A percentile compares a stretch with the other conserved stretches of the same genome.
Conservation (phyloP, 2,329 filamentous ascomycete species). For the Trichoderma brevicompactum region DNA sequence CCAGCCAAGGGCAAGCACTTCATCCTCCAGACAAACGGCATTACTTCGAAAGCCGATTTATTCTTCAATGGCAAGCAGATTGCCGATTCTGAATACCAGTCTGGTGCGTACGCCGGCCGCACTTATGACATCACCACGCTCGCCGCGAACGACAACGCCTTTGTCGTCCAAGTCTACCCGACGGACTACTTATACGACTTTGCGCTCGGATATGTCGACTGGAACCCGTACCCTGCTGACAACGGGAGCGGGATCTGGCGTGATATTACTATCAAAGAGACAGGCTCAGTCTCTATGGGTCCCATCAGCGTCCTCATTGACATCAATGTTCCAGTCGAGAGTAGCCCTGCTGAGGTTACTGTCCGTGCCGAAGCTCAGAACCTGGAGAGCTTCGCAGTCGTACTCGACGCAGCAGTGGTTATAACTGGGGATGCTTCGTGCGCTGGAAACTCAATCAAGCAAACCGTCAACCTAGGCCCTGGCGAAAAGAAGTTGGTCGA, state of each 20-base stretch:
- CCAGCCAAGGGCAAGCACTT: slow-evolving; percentile 48
- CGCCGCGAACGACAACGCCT: slow-evolving; percentile 49
- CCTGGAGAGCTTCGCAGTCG: slow-evolving; percentile 46
- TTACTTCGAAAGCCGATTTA: slow-evolving; percentile 63
- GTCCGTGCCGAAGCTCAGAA: slow-evolving; percentile 48
- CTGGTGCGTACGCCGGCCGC: slow-evolving; percentile 61
- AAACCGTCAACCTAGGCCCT: slow-evolving; percentile 45
- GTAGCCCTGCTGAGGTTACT: slow-evolving; percentile 41
- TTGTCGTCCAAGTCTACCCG: slow-evolving; percentile 59
- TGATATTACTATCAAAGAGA: slow-evolving; percentile 59
- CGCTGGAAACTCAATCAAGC: slow-evolving; percentile 36
- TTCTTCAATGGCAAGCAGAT: slow-evolving; percentile 61
- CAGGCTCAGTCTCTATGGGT: slow-evolving; percentile 53
- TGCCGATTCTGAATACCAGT: slow-evolving; percentile 53
- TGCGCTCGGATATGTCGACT: slow-evolving; percentile 48
- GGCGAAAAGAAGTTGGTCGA: slow-evolving; percentile 45
- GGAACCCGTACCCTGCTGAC: slow-evolving; percentile 54
- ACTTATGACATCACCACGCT: slow-evolving; percentile 58
- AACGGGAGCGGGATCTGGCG: slow-evolving; percentile 68
- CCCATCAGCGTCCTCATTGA: slow-evolving; percentile 52
- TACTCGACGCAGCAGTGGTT: slow-evolving; percentile 42
- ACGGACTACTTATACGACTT: slow-evolving; percentile 64
- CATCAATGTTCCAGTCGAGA: slow-evolving; percentile 37
- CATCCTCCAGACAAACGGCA: slow-evolving; percentile 61
- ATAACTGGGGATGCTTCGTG: slow-evolving; percentile 42